Evolutionary conservation across 306 rosid species (phyloP).

Genomic region (Prinsepia uniflora): DNA sequence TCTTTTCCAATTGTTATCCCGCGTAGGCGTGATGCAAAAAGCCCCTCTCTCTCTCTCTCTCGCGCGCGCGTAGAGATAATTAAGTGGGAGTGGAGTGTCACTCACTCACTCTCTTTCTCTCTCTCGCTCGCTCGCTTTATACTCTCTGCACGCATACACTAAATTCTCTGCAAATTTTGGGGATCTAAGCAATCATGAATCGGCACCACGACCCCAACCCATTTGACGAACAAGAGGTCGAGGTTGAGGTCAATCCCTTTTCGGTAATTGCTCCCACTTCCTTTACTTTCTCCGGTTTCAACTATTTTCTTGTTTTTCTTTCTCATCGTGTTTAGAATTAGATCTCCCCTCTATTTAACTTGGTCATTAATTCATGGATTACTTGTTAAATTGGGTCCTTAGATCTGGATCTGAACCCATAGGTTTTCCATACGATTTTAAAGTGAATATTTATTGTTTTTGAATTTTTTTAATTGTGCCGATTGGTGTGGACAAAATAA

Average conservation of each 20-base stretch:
- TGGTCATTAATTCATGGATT: conserved; percentile 1
- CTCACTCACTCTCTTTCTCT: too few relatives aligned
- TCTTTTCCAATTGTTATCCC: conserved; percentile 12
- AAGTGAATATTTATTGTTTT: background rate
- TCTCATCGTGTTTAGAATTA: conserved; percentile 7
- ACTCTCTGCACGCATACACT: conserved; percentile 20
- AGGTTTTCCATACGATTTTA: background rate
- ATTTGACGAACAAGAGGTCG: conserved; percentile 79
- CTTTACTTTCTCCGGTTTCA: conserved; percentile 6
- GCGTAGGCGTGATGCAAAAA: conserved; percentile 16
- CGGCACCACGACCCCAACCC: conserved; percentile 93
- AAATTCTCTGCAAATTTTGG: conserved; percentile 34
- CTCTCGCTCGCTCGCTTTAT: background rate
- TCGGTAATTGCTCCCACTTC: conserved; percentile 47
- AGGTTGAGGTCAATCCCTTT: conserved; percentile 55
- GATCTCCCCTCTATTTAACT: conserved; percentile 37
- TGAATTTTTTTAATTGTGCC: background rate
- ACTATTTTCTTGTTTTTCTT: background rate
- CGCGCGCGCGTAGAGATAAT: background rate
- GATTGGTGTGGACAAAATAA: background rate
- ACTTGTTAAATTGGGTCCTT: background rate
- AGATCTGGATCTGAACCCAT: conserved; percentile 44
- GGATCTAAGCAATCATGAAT: conserved; percentile 67
- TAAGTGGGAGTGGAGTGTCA: background rate
- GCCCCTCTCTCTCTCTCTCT: background rate